A percentile compares a stretch with the other conserved stretches of the same genome.
Evolutionary conservation across 352 stramenopile species (phyloP).

Genomic region (Globisporangium rhizosaccharum): DNA sequence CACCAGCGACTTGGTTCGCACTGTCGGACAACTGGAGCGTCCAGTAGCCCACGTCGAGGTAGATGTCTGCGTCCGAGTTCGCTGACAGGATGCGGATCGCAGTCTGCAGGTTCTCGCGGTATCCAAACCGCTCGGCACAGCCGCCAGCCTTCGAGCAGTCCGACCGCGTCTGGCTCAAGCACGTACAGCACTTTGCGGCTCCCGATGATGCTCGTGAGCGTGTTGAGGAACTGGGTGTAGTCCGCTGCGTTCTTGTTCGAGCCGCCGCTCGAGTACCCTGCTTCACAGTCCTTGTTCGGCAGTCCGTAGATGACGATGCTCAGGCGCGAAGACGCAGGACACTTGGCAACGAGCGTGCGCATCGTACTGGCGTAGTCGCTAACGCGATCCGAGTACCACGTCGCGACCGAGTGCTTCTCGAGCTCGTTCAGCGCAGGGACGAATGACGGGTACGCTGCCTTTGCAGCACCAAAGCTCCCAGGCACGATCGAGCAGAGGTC

Average conservation of each 20-base stretch:
- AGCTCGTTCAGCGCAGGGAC: conserved; percentile 33
- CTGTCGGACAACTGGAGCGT: conserved; percentile 28
- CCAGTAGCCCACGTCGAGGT: conserved; percentile 71
- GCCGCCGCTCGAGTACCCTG: conserved; percentile 35
- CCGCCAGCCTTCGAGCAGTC: conserved; percentile 37
- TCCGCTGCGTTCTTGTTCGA: conserved; percentile 32
- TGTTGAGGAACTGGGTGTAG: conserved; percentile 47
- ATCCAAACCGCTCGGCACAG: conserved; percentile 26
- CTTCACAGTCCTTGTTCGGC: conserved; percentile 70
- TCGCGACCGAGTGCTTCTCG: conserved; percentile 49
- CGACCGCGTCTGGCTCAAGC: conserved; percentile 63
- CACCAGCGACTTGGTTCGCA: conserved; percentile 18
- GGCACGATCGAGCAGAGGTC: conserved; percentile 6
- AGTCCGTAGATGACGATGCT: conserved; percentile 68
- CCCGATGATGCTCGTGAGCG: conserved; percentile 36
- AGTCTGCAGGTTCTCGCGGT: conserved; percentile 43
- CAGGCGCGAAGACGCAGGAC: conserved; percentile 32
- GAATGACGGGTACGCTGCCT: conserved; percentile 32
- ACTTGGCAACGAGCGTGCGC: conserved; percentile 27
- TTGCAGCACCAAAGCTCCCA: conserved; percentile 36
- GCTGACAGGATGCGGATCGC: conserved; percentile 38
- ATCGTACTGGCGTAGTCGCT: conserved; percentile 31
- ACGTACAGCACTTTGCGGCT: conserved; percentile 60
- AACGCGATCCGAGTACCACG: conserved; percentile 63
- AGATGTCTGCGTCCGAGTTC: conserved; percentile 69